A percentile compares a stretch with the other conserved stretches of the same genome.
Conservation (phyloP, 179 eudicot species). For the Heliamphora ciliata region DNA sequence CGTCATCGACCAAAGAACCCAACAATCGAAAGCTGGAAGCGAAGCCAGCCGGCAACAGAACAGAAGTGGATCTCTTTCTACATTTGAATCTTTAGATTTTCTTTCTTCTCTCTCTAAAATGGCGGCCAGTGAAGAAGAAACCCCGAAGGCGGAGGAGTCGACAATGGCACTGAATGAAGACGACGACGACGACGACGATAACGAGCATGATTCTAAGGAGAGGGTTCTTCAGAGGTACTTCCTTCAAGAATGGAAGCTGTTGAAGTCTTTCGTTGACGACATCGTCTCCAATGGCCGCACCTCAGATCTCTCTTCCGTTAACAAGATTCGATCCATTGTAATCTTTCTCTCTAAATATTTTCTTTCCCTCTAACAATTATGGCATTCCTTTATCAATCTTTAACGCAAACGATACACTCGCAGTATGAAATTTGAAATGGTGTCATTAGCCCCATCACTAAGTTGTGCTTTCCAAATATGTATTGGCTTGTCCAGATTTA, state of each 20-base stretch:
- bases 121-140: conserved; percentile 2
- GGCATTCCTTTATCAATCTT: too few relatives aligned
- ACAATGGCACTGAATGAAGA: conserved; percentile 10
- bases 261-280: conserved; percentile 66
- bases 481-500: too few relatives aligned
- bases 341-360: background rate
- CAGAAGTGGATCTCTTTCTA: background rate
- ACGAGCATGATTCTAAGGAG: conserved; percentile 59
- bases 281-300: conserved; percentile 57
- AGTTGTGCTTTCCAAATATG: too few relatives aligned
- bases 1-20: background rate
- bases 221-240: conserved; percentile 63
- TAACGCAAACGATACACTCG: too few relatives aligned
- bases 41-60: background rate
- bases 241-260: conserved; percentile 69
- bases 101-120: background rate
- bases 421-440: too few relatives aligned
- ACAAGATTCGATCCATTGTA: conserved; percentile 80
- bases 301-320: conserved; percentile 55
- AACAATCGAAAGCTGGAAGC: background rate
- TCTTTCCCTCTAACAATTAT: conserved; percentile 6
- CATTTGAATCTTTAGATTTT: background rate
- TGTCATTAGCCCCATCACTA: too few relatives aligned
- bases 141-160: background rate
- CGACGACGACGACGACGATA: conserved; percentile 53